Evolutionary conservation across 2,329 filamentous ascomycete species (phyloP), one percentile per base, ranked within the genome.

Genomic region (Westerdykella sp.): DNA sequence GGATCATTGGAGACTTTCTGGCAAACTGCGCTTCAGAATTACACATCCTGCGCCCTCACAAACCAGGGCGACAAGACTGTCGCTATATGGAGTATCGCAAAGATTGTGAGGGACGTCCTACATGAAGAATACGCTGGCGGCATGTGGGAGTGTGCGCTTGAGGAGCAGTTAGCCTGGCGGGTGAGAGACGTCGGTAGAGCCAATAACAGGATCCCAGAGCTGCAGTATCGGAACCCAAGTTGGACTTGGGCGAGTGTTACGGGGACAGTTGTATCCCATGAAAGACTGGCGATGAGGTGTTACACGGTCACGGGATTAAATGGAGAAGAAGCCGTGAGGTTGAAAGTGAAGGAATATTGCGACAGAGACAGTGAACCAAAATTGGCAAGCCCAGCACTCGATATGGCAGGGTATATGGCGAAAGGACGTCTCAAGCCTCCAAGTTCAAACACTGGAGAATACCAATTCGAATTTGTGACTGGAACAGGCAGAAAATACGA

Each of bases 41-140:
- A 61, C 36, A 59, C 59, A 2, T 44, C 32, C 7, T 60, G 55
- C 39, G 37, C 49, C 2, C 38, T 62, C 11, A 59, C 55, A 1
- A 47, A 46, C 0, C 46, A 48, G 2, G 41, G 21, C 1, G 59
- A 62, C 35, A 61, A 60, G 39, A 34, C 49, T 0, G 45, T 56
- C 5, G 57, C 59, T 4, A 47, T 61, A 12, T 62, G 54, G 57
- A 52, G 59, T n/a, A 55, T 62, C 6, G 59, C 58, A 4, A 60
- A 59, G 32, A 43, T 58, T 6, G 44, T 61, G 11, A 47, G 54
- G 2, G 59, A 60, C 25, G 47, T 32, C 13, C 41, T 57, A 15
- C 34, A 37, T 2, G 47, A 45, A 7, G 48, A 51, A 34, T 62
- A 59, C 32, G 56, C 41, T 2, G 48, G 22, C 3, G 59, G 59